phyloP scores from a whole-genome alignment of 225 moss, liverwort and hornwort species.

The Physcomitrium patens region DNA sequence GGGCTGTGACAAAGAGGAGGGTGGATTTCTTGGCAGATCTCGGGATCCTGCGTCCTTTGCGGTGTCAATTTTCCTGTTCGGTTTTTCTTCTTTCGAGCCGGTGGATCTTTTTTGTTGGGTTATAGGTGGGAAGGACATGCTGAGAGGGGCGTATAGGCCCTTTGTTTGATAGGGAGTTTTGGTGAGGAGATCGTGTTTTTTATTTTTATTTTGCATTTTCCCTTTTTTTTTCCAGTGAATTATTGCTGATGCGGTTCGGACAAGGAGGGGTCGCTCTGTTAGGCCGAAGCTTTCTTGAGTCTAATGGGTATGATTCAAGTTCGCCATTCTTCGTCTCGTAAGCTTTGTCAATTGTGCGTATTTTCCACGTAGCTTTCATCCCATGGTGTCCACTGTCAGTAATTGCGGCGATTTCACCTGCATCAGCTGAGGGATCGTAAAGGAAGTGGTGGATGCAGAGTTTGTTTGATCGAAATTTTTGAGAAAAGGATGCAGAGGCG shows the following conservation, averaged over 20 bases:
- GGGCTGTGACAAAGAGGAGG: not conserved
- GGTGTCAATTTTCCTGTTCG: not conserved
- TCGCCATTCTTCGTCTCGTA: no score
- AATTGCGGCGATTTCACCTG: not conserved
- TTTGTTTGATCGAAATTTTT: not conserved
- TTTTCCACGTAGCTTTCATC: not conserved
- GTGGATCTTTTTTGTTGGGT: conserved; percentile 14
- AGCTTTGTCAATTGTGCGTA: not conserved
- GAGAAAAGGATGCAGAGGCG: not conserved
- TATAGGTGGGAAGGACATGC: not conserved
- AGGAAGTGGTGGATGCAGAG: not conserved
- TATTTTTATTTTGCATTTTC: no score
- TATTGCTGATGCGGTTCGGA: not conserved
- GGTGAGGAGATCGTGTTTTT: no score
- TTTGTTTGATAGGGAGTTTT: not conserved
- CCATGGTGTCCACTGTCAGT: not conserved
- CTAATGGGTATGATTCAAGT: not conserved
- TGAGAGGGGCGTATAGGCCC: not conserved
- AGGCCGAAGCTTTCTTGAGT: no score
- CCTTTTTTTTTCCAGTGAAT: no score
- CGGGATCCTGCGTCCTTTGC: not conserved
- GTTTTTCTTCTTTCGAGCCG: not conserved
- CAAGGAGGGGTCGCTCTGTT: not conserved
- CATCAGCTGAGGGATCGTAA: not conserved
- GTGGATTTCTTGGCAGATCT: conserved; percentile 25